phyloP scores from a whole-genome alignment of 2,329 filamentous ascomycete genomes.

The Metarhizium sp. region DNA sequence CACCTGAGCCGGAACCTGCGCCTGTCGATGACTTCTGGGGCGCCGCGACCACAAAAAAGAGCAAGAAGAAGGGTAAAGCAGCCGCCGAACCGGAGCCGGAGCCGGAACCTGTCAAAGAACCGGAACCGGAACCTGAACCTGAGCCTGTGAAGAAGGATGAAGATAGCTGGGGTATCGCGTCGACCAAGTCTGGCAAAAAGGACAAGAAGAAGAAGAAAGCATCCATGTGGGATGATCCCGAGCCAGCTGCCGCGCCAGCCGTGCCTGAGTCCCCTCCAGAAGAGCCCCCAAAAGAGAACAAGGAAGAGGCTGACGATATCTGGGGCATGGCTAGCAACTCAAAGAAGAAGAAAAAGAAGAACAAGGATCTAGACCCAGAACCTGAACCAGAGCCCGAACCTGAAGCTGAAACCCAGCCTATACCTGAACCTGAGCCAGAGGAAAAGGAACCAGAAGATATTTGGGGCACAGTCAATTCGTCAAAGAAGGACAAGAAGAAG shows the following conservation, averaged over 20 bases:
- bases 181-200: constrained; percentile 20
- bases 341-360: constrained; percentile 16
- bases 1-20: not conserved
- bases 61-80: constrained; percentile 28
- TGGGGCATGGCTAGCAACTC: constrained; percentile 14
- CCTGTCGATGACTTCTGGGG: not conserved
- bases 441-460: constrained; percentile 20
- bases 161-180: constrained; percentile 19
- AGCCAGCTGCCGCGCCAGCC: constrained; percentile 10
- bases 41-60: constrained; percentile 13
- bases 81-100: constrained; percentile 13
- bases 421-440: constrained; percentile 11
- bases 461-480: constrained; percentile 15
- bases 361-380: constrained; percentile 1
- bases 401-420: not conserved
- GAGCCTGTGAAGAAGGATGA: constrained; percentile 20
- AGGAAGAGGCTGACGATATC: constrained; percentile 16
- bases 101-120: constrained; percentile 16
- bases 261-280: not conserved
- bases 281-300: constrained; percentile 8
- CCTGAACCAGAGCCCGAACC: constrained; percentile 1
- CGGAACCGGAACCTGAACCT: constrained; percentile 13
- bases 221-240: constrained; percentile 14
- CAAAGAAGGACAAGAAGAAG: constrained; percentile 22
- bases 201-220: constrained; percentile 19